These are phyloP conservation scores for Candida anglica DNA, from an alignment of 805 yeast genomes.

Conservation along the genomic window DNA sequence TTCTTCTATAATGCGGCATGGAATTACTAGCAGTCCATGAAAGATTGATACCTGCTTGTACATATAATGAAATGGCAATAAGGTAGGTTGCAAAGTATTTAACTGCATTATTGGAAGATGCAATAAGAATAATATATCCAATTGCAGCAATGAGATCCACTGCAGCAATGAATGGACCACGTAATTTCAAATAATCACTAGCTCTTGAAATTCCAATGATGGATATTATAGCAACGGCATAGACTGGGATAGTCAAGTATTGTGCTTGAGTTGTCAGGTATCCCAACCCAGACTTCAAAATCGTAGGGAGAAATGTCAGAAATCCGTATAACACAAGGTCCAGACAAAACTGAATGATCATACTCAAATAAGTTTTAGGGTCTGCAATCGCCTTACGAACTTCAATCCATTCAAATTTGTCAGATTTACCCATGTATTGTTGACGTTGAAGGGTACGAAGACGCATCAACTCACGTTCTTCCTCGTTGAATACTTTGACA, in stretches of 20 bases:
- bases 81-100: conserved; percentile 34
- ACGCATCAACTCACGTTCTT: conserved; percentile 32
- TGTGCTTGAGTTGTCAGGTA: conserved; percentile 28
- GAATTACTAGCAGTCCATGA: conserved; percentile 42
- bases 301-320: conserved; percentile 37
- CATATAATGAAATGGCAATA: conserved; percentile 31
- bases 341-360: conserved; percentile 41
- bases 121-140: conserved; percentile 30
- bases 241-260: conserved; percentile 38
- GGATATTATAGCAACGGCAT: conserved; percentile 25
- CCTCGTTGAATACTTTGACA: conserved; percentile 35
- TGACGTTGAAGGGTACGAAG: conserved; percentile 31
- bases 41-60: conserved; percentile 35
- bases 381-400: conserved; percentile 31
- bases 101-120: conserved; percentile 22
- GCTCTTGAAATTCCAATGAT: conserved; percentile 17
- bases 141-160: conserved; percentile 19
- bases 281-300: conserved; percentile 27
- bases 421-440: conserved; percentile 30
- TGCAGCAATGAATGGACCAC: conserved; percentile 27
- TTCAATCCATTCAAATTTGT: conserved; percentile 24
- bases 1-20: conserved; percentile 40
- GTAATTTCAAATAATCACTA: conserved; percentile 22
- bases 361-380: conserved; percentile 28
- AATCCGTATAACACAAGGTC: conserved; percentile 41